These are phyloP conservation scores for Rubia peregrina DNA, from an alignment of 305 asterid species.

Conservation along the genomic window DNA sequence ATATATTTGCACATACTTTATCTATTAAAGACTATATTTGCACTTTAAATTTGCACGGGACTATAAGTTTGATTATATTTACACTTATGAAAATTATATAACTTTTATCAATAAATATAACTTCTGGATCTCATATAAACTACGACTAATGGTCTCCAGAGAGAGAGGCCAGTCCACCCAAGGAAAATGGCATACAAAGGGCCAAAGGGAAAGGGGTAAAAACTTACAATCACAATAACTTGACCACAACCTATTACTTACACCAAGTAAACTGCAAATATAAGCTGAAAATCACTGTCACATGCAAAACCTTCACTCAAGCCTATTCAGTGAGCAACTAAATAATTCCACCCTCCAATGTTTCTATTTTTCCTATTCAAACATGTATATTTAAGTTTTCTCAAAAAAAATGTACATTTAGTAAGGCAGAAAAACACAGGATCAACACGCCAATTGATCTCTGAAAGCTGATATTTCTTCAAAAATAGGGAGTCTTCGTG, in stretches of 20 bases:
- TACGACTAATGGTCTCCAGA: background rate
- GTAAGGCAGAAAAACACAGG: background rate
- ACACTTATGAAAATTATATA: no score
- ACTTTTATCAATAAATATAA: background rate
- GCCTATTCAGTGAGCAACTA: background rate
- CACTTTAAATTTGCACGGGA: no score
- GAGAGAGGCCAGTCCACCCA: background rate
- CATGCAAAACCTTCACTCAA: background rate
- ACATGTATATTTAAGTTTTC: background rate
- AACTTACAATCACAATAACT: background rate
- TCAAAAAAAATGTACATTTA: no score
- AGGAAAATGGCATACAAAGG: background rate
- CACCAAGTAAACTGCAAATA: background rate
- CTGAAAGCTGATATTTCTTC: constrained; percentile 67
- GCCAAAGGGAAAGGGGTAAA: no score
- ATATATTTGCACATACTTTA: no score
- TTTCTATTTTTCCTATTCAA: background rate
- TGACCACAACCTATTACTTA: background rate
- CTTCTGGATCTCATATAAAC: background rate
- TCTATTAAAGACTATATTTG: no score
- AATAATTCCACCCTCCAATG: background rate
- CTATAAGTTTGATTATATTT: no score
- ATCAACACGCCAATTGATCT: constrained; percentile 87
- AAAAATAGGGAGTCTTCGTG: constrained; percentile 77
- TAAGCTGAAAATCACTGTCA: background rate